Evolutionary conservation across 2,329 filamentous ascomycete species (phyloP), one percentile per base, ranked within the genome.

Genomic region (Magnaporthiopsis rhizophila): DNA sequence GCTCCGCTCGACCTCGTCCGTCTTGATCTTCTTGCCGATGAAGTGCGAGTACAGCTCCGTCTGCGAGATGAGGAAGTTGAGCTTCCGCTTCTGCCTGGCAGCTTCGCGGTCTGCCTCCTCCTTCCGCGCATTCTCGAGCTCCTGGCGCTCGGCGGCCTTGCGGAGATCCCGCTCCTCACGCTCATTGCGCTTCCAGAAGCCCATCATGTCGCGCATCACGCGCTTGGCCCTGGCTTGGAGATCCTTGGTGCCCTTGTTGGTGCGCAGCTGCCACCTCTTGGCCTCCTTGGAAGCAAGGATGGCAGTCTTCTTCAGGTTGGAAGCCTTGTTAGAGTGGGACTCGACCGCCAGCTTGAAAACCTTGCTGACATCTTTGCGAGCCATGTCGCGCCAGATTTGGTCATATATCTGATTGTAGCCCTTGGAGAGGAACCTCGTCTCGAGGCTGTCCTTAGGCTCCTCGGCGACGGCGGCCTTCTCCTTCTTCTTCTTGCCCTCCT

Each of bases 41-140:
- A 99, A 99, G 82, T 99, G 95, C 58, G 94, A 98, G 81, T 99
- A 99, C 62, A 99, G 84, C 75, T 99, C 95, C 0, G 95, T 99
- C 79, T 99, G 95, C 1, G 94, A 97, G 76, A 99, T 99, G 68
- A 99, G 84, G 83, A 99, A 99, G 79, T 99, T 98, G 75, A 99
- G 90, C 81, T 99, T 99, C 72, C 95, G 88, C 85, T 96, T 97
- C 79, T 99, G 95, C 68, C 95, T 87, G 70, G 96, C 96, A 21
- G 95, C 92, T 84, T 99, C 95, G 69, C 96, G 92, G 71, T 98
- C 95, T 6, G 95, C 95, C 80, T 99, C 95, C 66, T 94, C 93
- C 78, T 94, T 96, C 77, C 95, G 93, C 24, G 95, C 95, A 72
- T 95, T 96, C 75, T 99, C 95, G 61, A 99, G 85, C 78, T 98